Evolutionary conservation across 371 early-diverging fungal species (phyloP).

Genomic region (Lichtheimia hyalospora): DNA sequence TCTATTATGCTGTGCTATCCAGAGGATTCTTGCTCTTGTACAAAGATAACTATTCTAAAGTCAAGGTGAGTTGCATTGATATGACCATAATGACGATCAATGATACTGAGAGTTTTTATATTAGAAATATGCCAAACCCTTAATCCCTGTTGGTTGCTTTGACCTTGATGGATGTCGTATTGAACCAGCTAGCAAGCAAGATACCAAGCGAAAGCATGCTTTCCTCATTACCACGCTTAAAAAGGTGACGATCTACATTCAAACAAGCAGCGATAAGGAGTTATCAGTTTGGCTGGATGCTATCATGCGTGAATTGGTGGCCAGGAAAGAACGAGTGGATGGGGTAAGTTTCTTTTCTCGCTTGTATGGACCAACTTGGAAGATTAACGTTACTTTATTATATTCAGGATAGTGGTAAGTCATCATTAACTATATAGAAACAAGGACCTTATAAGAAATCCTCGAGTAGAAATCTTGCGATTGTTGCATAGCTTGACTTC

Average conservation of each 20-base stretch:
- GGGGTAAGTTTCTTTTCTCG: constrained; percentile 14
- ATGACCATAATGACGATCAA: not conserved
- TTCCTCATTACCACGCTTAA: constrained; percentile 27
- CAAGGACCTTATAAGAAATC: not conserved
- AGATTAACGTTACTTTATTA: not conserved
- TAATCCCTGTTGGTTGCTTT: constrained; percentile 46
- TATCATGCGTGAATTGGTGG: constrained; percentile 51
- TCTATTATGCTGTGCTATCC: constrained; percentile 43
- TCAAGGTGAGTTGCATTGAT: constrained; percentile 24
- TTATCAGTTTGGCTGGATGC: constrained; percentile 47
- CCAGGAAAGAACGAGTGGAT: constrained; percentile 32
- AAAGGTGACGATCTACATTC: constrained; percentile 41
- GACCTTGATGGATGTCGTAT: constrained; percentile 47
- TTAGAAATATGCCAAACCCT: constrained; percentile 32
- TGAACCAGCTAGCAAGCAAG: constrained; percentile 40
- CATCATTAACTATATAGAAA: not conserved
- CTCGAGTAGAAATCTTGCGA: constrained; percentile 16
- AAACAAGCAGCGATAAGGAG: constrained; percentile 40
- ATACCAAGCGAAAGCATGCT: constrained; percentile 30
- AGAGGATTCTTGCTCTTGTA: constrained; percentile 44
- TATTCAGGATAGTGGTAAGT: constrained; percentile 17
- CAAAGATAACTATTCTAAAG: constrained; percentile 37
- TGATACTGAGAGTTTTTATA: not conserved
- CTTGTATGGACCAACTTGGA: not conserved
- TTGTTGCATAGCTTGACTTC: constrained; percentile 18